Evolutionary conservation across 179 eudicot genomes (phyloP).

Genomic region (Beta macrorhiza): DNA sequence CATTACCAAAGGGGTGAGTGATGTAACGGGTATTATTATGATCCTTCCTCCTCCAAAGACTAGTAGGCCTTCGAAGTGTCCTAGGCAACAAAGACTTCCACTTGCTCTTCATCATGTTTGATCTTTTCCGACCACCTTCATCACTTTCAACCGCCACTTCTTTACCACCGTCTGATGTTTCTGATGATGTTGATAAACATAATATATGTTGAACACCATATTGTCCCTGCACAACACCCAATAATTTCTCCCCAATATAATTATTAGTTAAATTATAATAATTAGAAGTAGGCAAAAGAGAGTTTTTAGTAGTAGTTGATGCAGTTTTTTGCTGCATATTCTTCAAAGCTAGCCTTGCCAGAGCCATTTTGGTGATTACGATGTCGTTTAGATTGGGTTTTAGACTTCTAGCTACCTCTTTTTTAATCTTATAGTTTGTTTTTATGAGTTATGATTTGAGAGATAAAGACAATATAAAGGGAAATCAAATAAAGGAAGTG

Average conservation of each 20-base stretch:
- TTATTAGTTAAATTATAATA: neutral
- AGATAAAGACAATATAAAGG: neutral
- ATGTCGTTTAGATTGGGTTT: neutral
- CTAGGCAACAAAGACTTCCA: constrained; percentile 37
- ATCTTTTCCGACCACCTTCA: constrained; percentile 14
- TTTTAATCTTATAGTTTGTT: too few relatives aligned
- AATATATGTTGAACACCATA: constrained; percentile 24
- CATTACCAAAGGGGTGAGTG: constrained; percentile 22
- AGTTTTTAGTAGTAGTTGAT: constrained; percentile 1
- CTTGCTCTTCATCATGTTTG: neutral
- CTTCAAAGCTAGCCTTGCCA: constrained; percentile 40
- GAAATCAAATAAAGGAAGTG: neutral
- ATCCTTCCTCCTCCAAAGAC: constrained; percentile 32
- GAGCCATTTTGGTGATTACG: constrained; percentile 27
- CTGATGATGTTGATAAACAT: constrained; percentile 8
- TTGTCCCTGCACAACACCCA: constrained; percentile 26
- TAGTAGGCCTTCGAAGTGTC: constrained; percentile 23
- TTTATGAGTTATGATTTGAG: too few relatives aligned
- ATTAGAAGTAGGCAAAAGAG: constrained; percentile 2
- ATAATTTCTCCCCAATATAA: constrained; percentile 8
- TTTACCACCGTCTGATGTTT: constrained; percentile 28
- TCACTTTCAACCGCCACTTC: constrained; percentile 34
- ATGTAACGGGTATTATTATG: neutral
- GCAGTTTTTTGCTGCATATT: constrained; percentile 28
- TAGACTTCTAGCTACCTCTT: too few relatives aligned